Base-by-base conservation (phyloP, 352 stramenopile genomes). In the Thraustochytrium striatum region DNA sequence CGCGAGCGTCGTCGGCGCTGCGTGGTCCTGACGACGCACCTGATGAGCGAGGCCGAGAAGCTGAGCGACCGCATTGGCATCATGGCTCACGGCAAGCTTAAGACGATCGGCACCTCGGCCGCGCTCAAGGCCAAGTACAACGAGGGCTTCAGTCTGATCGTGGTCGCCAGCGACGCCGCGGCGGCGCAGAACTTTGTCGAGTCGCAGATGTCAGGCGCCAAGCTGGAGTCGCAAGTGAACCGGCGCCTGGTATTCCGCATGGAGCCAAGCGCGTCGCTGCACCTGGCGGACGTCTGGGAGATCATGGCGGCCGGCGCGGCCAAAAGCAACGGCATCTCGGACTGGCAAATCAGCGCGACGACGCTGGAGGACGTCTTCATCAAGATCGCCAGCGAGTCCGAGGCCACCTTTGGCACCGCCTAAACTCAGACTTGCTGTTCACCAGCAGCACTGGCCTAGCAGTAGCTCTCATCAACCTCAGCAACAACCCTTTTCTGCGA, bases 101-200 rank as follows among this genome's bases (percentile, higher is more conserved):
- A 81, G 0, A 82, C 82, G 28, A 78, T 72, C 58, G 83, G 82
- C 25, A 82, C 32, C 16, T 70, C 72, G 0, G 65, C 92, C 0
- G 92, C 92, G 47, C 78, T 95, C 41, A 94, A 95, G 81, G 89
- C 92, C 41, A 83, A 89, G 2, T 93, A 89, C 79, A 90, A 89
- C 16, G 84, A 85, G 1, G 90, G 91, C 0, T 95, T 94, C 82
- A 91, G 44, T 21, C 44, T 86, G 11, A 65, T 3, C 38, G 83
- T 82, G 57, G 25, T 55, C 47, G 25, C 47, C 25, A 16, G 47
- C 16, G 47, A 55, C 16, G 16, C 47, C 25, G 47, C 16, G 16
- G 16, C 16, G 25, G 47, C 25, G 16, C 47, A 55, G 16, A 21
- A 16, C 47, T 55, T 55, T n/a, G n/a, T n/a, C n/a, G n/a, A n/a